phyloP scores from a whole-genome alignment of 257 asterid species.

The Haberlea rhodopensis region DNA sequence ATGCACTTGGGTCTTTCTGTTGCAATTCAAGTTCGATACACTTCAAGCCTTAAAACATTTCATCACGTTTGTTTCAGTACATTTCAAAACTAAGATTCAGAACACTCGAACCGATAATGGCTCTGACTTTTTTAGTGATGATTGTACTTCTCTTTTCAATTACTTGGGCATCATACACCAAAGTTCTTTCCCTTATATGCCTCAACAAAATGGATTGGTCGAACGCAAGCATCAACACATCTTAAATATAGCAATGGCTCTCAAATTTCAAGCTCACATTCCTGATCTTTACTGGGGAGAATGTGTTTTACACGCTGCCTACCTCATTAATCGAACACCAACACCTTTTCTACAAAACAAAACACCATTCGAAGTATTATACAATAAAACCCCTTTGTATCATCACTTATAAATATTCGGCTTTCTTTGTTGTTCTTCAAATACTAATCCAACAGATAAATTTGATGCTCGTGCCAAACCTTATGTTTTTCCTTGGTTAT shows the following conservation, averaged over 20 bases:
- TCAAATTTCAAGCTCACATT: neutral
- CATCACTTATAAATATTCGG: neutral
- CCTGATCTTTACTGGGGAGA: neutral
- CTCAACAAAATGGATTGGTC: neutral
- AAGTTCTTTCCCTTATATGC: neutral
- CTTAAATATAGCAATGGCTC: neutral
- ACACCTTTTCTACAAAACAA: neutral
- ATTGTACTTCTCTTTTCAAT: neutral
- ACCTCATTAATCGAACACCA: neutral
- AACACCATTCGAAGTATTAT: neutral
- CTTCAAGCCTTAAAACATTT: too few relatives aligned
- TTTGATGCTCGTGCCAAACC: too few relatives aligned
- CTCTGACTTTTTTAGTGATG: neutral
- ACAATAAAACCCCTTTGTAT: neutral
- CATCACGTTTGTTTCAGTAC: neutral
- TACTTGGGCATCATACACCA: neutral
- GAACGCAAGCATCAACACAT: neutral
- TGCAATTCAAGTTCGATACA: neutral
- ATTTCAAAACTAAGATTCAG: too few relatives aligned
- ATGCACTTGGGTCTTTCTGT: neutral
- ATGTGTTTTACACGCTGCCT: neutral
- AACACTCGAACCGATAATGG: neutral
- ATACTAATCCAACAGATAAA: too few relatives aligned
- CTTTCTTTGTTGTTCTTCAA: neutral
- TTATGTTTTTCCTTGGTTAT: too few relatives aligned